Conservation (phyloP, 495 filamentous ascomycete genomes). For the Cercophora sp. region DNA sequence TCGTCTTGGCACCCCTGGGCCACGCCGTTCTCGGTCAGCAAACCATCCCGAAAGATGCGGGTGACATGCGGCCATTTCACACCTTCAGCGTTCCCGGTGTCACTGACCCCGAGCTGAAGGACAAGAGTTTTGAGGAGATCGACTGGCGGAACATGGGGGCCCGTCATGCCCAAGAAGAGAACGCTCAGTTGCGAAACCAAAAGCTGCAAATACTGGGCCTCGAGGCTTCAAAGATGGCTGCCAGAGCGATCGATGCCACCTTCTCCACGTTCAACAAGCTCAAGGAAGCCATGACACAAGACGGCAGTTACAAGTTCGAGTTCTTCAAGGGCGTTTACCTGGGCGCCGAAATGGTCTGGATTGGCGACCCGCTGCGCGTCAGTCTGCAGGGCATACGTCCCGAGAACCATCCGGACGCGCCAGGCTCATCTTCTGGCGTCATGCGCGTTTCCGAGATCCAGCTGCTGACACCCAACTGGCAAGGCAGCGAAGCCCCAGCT, state of each 20-base stretch:
- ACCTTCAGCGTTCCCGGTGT: slow-evolving; percentile 41
- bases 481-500: slow-evolving; percentile 5
- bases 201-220: slow-evolving; percentile 31
- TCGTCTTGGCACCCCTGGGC: slow-evolving; percentile 27
- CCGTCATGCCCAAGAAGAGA: slow-evolving; percentile 13
- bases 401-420: neutral
- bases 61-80: slow-evolving; percentile 43
- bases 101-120: slow-evolving; percentile 15
- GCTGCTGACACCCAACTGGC: slow-evolving; percentile 14
- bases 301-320: slow-evolving; percentile 8
- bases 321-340: slow-evolving; percentile 36
- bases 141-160: slow-evolving; percentile 25
- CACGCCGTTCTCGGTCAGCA: slow-evolving; percentile 20
- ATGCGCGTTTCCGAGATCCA: slow-evolving; percentile 32
- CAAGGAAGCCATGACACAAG: slow-evolving; percentile 11
- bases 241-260: slow-evolving; percentile 36
- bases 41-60: slow-evolving; percentile 25
- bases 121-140: slow-evolving; percentile 25
- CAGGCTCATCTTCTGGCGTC: slow-evolving; percentile 25
- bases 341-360: slow-evolving; percentile 41
- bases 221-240: slow-evolving; percentile 45
- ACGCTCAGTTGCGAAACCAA: slow-evolving; percentile 12
- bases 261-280: slow-evolving; percentile 39
- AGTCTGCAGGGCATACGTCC: too few species aligned
- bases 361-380: slow-evolving; percentile 38